Evolutionary conservation across 768 basidiomycete genomes (phyloP).

Genomic region (Naganishia antarctica): DNA sequence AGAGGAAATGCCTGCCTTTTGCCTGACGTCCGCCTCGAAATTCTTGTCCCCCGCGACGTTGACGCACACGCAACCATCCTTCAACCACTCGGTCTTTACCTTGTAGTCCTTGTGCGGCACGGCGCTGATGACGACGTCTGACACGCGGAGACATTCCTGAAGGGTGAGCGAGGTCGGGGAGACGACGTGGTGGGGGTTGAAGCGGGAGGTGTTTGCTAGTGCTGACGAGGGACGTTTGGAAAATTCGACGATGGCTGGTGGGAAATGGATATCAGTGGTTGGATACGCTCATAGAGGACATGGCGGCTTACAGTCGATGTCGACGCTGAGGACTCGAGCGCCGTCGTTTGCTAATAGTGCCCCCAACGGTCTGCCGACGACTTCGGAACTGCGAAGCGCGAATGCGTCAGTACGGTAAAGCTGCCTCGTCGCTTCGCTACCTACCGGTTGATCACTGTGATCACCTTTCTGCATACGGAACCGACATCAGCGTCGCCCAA

Average conservation of each 20-base stretch:
- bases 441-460: slow-evolving; percentile 87
- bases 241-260: slow-evolving; percentile 75
- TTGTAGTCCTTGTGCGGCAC: slow-evolving; percentile 83
- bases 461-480: slow-evolving; percentile 61
- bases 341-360: slow-evolving; percentile 94
- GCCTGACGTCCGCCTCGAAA: slow-evolving; percentile 85
- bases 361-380: slow-evolving; percentile 93
- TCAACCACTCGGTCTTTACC: slow-evolving; percentile 78
- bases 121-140: slow-evolving; percentile 90
- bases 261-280: background rate
- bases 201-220: slow-evolving; percentile 54
- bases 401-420: slow-evolving; percentile 22
- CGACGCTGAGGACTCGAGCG: slow-evolving; percentile 87
- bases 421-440: slow-evolving; percentile 38
- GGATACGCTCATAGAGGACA: too few relatives aligned
- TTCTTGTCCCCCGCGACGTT: slow-evolving; percentile 96
- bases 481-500: background rate
- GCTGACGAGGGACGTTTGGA: slow-evolving; percentile 68
- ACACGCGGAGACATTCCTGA: slow-evolving; percentile 72
- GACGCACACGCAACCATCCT: slow-evolving; percentile 87
- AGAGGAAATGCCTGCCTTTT: slow-evolving; percentile 59
- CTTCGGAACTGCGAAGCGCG: slow-evolving; percentile 63
- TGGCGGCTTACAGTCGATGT: slow-evolving; percentile 67
- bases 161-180: slow-evolving; percentile 65
- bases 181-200: slow-evolving; percentile 78